Evolutionary conservation across 805 yeast species (phyloP).

Genomic region (Blastobotrys americana): DNA sequence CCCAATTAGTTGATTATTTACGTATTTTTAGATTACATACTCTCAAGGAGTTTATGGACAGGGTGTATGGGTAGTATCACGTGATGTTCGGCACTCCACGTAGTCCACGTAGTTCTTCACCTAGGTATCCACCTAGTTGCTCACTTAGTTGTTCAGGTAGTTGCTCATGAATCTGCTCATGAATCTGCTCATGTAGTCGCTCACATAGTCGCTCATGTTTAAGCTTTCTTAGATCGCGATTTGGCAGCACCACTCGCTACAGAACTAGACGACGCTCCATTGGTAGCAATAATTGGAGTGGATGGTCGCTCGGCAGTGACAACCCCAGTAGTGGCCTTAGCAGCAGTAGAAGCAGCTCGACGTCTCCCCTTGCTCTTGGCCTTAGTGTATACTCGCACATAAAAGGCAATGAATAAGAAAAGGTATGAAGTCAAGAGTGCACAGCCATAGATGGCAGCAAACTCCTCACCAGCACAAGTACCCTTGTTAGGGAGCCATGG

Average conservation of each 20-base stretch:
- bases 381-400: conserved; percentile 70
- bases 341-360: background rate
- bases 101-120: no score
- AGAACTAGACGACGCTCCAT: background rate
- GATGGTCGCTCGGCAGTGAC: background rate
- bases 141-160: no score
- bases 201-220: no score
- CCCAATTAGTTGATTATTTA: no score
- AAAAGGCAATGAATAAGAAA: conserved; percentile 85
- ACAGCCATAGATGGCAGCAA: conserved; percentile 90
- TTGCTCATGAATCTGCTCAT: no score
- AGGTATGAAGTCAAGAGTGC: conserved; percentile 80
- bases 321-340: background rate
- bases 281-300: background rate
- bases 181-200: no score
- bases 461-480: conserved; percentile 84
- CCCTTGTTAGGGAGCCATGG: conserved; percentile 67
- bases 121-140: no score
- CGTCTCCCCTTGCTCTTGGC: background rate
- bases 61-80: no score
- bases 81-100: no score
- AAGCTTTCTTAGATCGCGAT: background rate
- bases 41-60: no score
- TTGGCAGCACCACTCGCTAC: background rate
- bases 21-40: no score